phyloP scores from a whole-genome alignment of 1,139 yeast species.

The Yamadazyma membranifaciens region DNA sequence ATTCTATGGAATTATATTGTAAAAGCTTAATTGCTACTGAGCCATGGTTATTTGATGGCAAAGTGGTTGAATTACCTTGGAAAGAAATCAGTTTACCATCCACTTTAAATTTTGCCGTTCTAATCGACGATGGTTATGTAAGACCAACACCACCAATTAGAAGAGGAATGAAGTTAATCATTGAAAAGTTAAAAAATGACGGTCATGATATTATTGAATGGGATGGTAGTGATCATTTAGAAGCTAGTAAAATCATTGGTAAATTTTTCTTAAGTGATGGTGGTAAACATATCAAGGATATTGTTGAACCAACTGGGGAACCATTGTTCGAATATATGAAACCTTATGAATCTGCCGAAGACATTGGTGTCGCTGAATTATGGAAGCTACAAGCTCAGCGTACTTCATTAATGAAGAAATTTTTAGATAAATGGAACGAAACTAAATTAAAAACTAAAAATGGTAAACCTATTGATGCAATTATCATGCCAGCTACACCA shows the following conservation, averaged over 20 bases:
- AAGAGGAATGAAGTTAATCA: slow-evolving; percentile 25
- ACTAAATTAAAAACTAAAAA: slow-evolving; percentile 30
- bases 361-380: slow-evolving; percentile 34
- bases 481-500: slow-evolving; percentile 47
- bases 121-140: slow-evolving; percentile 29
- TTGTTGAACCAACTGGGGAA: slow-evolving; percentile 43
- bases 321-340: slow-evolving; percentile 39
- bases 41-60: slow-evolving; percentile 35
- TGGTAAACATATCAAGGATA: slow-evolving; percentile 29
- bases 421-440: slow-evolving; percentile 36
- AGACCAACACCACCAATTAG: slow-evolving; percentile 40
- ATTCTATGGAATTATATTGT: slow-evolving; percentile 28
- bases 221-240: slow-evolving; percentile 40
- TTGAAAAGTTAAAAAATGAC: slow-evolving; percentile 28
- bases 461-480: slow-evolving; percentile 48
- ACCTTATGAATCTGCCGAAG: slow-evolving; percentile 28
- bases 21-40: slow-evolving; percentile 23
- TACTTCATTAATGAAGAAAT: slow-evolving; percentile 29
- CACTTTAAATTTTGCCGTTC: slow-evolving; percentile 31
- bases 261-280: slow-evolving; percentile 49
- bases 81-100: slow-evolving; percentile 21
- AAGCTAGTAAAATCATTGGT: slow-evolving; percentile 35
- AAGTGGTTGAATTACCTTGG: slow-evolving; percentile 33
- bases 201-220: slow-evolving; percentile 66
- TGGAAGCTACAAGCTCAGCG: slow-evolving; percentile 43